A percentile compares a stretch with the other conserved stretches of the same genome.
Evolutionary conservation across 2,329 filamentous ascomycete species (phyloP).

Genomic region (Erysiphe pulchra): DNA sequence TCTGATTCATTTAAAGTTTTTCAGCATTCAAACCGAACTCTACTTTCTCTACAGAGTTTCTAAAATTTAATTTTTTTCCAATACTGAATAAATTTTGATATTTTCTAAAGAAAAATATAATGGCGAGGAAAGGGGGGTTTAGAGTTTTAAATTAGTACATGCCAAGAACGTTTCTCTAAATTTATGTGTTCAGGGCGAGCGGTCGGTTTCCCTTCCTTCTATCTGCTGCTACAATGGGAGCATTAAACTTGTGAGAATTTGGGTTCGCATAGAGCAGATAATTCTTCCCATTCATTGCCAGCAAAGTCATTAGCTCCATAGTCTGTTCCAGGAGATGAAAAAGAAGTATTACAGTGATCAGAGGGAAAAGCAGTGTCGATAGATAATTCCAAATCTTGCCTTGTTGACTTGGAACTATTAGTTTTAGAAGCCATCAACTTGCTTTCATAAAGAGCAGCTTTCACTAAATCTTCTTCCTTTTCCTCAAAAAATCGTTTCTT

Average conservation of each 20-base stretch:
- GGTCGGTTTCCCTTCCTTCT: neutral
- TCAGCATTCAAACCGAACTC: too few species aligned
- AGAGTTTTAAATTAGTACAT: too few species aligned
- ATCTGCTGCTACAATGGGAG: neutral
- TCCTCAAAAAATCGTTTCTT: conserved; percentile 9
- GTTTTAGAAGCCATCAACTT: neutral
- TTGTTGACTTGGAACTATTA: neutral
- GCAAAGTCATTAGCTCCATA: conserved; percentile 12
- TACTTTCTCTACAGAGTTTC: too few species aligned
- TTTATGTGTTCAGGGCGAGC: too few species aligned
- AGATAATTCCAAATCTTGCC: neutral
- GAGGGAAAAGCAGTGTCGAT: neutral
- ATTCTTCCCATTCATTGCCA: conserved; percentile 1
- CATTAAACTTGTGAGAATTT: neutral
- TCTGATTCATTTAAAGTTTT: too few species aligned
- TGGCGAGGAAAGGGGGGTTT: too few species aligned
- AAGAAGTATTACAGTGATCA: neutral
- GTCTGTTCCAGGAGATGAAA: conserved; percentile 5
- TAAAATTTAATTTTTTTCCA: too few species aligned
- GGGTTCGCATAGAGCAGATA: neutral
- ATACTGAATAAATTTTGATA: too few species aligned
- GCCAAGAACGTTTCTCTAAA: too few species aligned
- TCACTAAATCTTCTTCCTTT: conserved; percentile 9
- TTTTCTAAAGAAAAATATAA: too few species aligned
- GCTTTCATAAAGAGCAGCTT: conserved; percentile 8